Evolutionary conservation across 2,329 filamentous ascomycete genomes (phyloP), one percentile per base, ranked within the genome.

Genomic region (Aureobasidium vineae): DNA sequence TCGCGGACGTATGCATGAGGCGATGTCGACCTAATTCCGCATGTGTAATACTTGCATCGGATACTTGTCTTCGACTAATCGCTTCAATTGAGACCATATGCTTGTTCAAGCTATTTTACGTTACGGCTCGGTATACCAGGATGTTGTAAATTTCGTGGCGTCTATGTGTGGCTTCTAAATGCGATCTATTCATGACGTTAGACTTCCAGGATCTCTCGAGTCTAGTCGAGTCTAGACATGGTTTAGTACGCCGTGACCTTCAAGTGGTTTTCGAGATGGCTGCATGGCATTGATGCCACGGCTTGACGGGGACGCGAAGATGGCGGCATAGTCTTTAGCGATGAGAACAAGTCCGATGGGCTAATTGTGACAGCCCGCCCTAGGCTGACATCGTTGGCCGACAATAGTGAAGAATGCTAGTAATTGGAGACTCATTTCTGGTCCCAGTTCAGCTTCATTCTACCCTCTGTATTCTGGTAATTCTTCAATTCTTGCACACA

Each of bases 371-470:
- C 49, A 31, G 26, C 19, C 26, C 26, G 8, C 33, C 26, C 31
- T 38, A 15, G 31, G 31, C n/a, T 10, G 11, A 21, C 36, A 5
- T 6, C 10, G 28, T 53, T 8, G 31, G 19, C 28, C 36, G 28
- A 21, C n/a, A 23, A 13, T 54, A 23, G 52, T 5, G 19, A 10
- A 54, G 13, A 54, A 38, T 59, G 38, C 3, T 36, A 13, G 16
- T 21, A 21, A 40, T 19, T 31, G 16, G 3, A 11, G 21, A 38
- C 26, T 65, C 66, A 63, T 63, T 88, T 84, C 70, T 84, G 85
- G 3, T 85, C 88, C 95, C 95, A 99, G 67, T 92, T 83, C 77
- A 98, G 79, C 72, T 93, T 88, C 76, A 91, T 91, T 61, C 91
- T 85, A 11, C 89, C 90, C 70, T 88, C 83, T 0, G 90, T 89